Evolutionary conservation across 2,329 filamentous ascomycete species (phyloP).

Genomic region (Verticillium nonalfalfae): DNA sequence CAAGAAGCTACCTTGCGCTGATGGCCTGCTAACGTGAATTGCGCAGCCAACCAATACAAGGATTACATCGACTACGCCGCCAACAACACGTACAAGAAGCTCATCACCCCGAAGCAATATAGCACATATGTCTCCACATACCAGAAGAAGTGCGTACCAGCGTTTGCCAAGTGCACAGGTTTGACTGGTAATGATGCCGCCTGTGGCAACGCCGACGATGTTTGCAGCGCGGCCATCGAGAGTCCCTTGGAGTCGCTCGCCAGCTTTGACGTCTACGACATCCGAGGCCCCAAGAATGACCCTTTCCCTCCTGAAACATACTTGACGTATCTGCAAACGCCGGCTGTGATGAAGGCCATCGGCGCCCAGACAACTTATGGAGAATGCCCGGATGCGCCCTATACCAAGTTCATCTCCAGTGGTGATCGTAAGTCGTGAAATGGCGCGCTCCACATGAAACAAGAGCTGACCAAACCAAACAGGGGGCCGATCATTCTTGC

Average conservation of each 20-base stretch:
- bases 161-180: conserved; percentile 11
- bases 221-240: conserved; percentile 20
- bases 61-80: conserved; percentile 35
- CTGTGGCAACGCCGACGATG: conserved; percentile 17
- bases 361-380: conserved; percentile 33
- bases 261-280: conserved; percentile 40
- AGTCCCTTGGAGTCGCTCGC: conserved; percentile 11
- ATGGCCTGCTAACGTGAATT: too few relatives aligned
- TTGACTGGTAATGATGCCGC: conserved; percentile 15
- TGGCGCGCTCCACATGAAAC: too few relatives aligned
- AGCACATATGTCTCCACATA: conserved; percentile 8
- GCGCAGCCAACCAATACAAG: conserved; percentile 25
- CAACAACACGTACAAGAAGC: conserved; percentile 32
- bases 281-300: conserved; percentile 28
- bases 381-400: conserved; percentile 30
- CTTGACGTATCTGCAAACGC: conserved; percentile 28
- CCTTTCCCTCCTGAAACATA: conserved; percentile 32
- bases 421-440: conserved; percentile 26
- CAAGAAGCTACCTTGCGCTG: too few relatives aligned
- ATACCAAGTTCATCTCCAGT: conserved; percentile 28
- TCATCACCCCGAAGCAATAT: conserved; percentile 13
- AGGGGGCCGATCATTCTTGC: conserved; percentile 37
- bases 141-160: conserved; percentile 16
- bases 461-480: too few relatives aligned
- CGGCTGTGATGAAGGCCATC: conserved; percentile 31